These are phyloP conservation scores for Penicillium crustosum DNA, from an alignment of 2,329 filamentous ascomycete species.

Conservation along the genomic window DNA sequence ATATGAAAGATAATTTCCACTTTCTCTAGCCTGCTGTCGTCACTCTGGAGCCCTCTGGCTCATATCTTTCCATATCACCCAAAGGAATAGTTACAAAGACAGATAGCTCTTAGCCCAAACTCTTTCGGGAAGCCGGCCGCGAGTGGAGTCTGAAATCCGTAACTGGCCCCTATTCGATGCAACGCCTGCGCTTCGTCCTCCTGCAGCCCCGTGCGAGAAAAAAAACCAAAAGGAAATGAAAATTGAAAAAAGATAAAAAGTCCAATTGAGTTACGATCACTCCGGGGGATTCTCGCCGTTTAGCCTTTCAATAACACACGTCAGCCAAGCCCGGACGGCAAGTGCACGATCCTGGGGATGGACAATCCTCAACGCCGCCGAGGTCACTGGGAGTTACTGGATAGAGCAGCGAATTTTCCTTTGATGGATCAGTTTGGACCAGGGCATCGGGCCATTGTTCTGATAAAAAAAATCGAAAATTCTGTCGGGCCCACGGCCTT, in stretches of 20 bases:
- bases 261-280: conserved; percentile 22
- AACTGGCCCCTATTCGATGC: conserved; percentile 6
- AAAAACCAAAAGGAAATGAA: not conserved
- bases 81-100: not conserved
- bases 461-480: not conserved
- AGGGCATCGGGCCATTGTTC: not conserved
- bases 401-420: not conserved
- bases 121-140: conserved; percentile 22
- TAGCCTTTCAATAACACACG: conserved; percentile 21
- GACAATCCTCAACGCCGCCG: conserved; percentile 1
- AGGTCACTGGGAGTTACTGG: not conserved
- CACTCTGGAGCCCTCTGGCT: conserved; percentile 8
- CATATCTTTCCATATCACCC: not conserved
- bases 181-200: conserved; percentile 25
- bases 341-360: conserved; percentile 10
- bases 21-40: not conserved
- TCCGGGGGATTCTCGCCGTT: conserved; percentile 36
- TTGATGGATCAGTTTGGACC: not conserved
- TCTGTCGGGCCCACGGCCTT: conserved; percentile 2
- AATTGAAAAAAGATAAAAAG: not conserved
- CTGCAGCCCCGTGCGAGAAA: conserved; percentile 25
- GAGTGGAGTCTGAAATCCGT: conserved; percentile 4
- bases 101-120: conserved; percentile 15
- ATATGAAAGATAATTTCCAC: not conserved
- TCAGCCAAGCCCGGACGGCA: conserved; percentile 30